Percentiles rank a stretch among this genome's conserved stretches.
Conservation (phyloP, 805 yeast genomes). For the Nakazawaea ernobii region DNA sequence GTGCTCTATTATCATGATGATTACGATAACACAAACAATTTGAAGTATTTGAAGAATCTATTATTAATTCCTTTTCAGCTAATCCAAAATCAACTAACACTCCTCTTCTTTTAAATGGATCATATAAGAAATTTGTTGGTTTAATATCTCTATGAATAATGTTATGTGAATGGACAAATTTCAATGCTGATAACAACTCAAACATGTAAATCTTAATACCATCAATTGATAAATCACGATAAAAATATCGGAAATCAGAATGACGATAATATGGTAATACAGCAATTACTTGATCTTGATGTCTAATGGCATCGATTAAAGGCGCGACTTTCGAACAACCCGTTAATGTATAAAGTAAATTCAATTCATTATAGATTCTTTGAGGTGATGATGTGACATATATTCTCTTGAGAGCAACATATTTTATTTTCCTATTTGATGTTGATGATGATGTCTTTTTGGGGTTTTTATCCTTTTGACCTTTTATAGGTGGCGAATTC, state of each 20-base stretch:
- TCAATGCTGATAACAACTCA: constrained; percentile 72
- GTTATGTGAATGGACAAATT: constrained; percentile 68
- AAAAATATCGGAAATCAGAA: constrained; percentile 84
- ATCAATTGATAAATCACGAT: constrained; percentile 67
- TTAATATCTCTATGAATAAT: constrained; percentile 93
- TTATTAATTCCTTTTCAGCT: constrained; percentile 54
- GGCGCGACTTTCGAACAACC: constrained; percentile 81
- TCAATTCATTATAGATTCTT: constrained; percentile 84
- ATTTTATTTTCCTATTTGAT: constrained; percentile 27
- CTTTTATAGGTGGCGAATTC: constrained; percentile 24
- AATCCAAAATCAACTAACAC: constrained; percentile 89
- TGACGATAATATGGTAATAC: constrained; percentile 89
- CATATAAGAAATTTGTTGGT: constrained; percentile 65
- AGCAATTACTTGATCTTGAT: constrained; percentile 89
- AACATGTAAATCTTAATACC: constrained; percentile 79
- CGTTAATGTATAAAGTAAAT: constrained; percentile 61
- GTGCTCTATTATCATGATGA: constrained; percentile 9
- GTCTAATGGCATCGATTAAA: constrained; percentile 77
- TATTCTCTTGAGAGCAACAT: constrained; percentile 87
- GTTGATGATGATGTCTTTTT: constrained; percentile 12
- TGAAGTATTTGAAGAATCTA: constrained; percentile 22
- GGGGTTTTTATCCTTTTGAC: not conserved
- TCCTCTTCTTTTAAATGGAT: constrained; percentile 63
- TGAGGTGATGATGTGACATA: constrained; percentile 94
- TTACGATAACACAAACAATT: constrained; percentile 51